Evolutionary conservation across 2,329 filamentous ascomycete genomes (phyloP).

Genomic region (Byssothecium circinans): DNA sequence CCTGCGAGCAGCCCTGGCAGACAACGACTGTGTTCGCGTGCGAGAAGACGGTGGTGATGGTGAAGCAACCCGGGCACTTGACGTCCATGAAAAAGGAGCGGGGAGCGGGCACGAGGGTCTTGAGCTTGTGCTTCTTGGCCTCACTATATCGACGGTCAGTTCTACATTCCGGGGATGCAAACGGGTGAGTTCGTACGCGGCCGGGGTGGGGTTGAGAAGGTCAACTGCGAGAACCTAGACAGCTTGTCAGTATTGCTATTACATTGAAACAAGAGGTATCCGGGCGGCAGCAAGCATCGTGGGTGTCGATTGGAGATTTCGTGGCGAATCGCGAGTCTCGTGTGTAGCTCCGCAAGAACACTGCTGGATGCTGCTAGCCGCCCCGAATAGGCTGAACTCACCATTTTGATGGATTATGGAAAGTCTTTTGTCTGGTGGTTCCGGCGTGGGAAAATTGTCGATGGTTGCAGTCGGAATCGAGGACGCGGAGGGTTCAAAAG

Average conservation of each 20-base stretch:
- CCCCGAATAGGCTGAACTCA: slow-evolving; percentile 30
- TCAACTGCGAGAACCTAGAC: slow-evolving; percentile 98
- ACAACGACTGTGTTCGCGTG: slow-evolving; percentile 99
- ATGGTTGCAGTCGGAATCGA: slow-evolving; percentile 38
- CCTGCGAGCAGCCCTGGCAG: slow-evolving; percentile 97
- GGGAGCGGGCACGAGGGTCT: slow-evolving; percentile 94
- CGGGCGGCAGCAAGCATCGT: slow-evolving; percentile 14
- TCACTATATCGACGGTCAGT: slow-evolving; percentile 56
- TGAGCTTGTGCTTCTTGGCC: slow-evolving; percentile 99
- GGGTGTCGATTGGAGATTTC: slow-evolving; percentile 24
- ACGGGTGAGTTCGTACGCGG: slow-evolving; percentile 55
- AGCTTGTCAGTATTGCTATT: slow-evolving; percentile 15
- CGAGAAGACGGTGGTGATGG: slow-evolving; percentile 99
- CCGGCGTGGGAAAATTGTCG: slow-evolving; percentile 34
- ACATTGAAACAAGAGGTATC: slow-evolving; percentile 11
- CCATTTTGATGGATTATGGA: slow-evolving; percentile 44
- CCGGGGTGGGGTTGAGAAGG: slow-evolving; percentile 97
- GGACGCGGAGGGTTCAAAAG: slow-evolving; percentile 36
- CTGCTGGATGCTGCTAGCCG: slow-evolving; percentile 5
- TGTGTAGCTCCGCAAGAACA: slow-evolving; percentile 31
- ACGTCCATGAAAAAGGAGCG: slow-evolving; percentile 99
- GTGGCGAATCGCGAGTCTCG: slow-evolving; percentile 37
- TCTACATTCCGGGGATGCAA: slow-evolving; percentile 10
- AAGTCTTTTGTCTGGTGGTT: slow-evolving; percentile 31
- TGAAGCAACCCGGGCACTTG: slow-evolving; percentile 99